These are phyloP conservation scores for Choiromyces venosus DNA, from an alignment of 495 filamentous ascomycete genomes.

Conservation along the genomic window DNA sequence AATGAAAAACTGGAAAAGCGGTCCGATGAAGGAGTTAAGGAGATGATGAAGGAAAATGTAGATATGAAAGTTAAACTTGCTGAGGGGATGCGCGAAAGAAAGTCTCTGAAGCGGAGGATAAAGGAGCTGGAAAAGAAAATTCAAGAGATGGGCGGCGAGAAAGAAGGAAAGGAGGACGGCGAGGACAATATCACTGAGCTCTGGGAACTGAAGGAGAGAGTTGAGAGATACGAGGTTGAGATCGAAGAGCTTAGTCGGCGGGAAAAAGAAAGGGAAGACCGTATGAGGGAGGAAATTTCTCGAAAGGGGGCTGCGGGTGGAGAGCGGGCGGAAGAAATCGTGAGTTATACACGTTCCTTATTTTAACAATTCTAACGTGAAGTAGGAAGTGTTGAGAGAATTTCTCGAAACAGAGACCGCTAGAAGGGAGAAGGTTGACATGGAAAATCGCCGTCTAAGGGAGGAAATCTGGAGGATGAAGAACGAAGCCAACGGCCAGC, in stretches of 20 bases:
- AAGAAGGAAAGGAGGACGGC: conserved; percentile 55
- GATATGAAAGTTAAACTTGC: conserved; percentile 86
- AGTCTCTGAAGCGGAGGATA: conserved; percentile 66
- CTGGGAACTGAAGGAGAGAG: conserved; percentile 68
- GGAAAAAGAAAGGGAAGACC: conserved; percentile 49
- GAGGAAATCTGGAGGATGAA: conserved; percentile 76
- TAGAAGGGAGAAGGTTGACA: conserved; percentile 81
- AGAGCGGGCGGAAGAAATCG: conserved; percentile 74
- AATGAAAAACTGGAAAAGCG: conserved; percentile 87
- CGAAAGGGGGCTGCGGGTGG: conserved; percentile 40
- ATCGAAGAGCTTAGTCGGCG: conserved; percentile 73
- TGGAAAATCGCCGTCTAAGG: conserved; percentile 75
- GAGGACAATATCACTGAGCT: conserved; percentile 68
- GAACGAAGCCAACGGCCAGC: conserved; percentile 51
- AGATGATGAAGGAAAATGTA: conserved; percentile 95
- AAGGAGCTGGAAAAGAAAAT: conserved; percentile 80
- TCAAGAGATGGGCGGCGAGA: conserved; percentile 65
- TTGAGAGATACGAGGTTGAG: conserved; percentile 75
- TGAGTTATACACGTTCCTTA: conserved; percentile 38
- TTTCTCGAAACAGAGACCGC: conserved; percentile 89
- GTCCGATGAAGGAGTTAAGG: conserved; percentile 92
- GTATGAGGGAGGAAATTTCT: conserved; percentile 28
- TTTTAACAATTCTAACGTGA: conserved; percentile 18
- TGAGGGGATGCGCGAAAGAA: conserved; percentile 81
- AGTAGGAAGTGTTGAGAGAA: conserved; percentile 50